Base-by-base conservation (phyloP, 371 early-diverging fungal genomes). In the Mortierella sp. region DNA sequence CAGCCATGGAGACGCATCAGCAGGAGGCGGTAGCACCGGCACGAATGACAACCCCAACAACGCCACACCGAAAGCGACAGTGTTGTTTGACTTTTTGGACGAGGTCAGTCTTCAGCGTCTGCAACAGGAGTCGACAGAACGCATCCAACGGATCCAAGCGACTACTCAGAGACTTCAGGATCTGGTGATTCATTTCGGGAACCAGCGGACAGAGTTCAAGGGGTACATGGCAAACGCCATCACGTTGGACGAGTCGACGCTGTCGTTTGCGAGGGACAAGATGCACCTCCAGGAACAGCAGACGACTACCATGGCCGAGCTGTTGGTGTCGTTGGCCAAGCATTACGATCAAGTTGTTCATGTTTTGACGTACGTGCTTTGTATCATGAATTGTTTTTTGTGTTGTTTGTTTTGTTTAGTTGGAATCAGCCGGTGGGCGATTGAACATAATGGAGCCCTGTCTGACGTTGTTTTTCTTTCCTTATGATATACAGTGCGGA, bases 291-390 rank as follows among this genome's bases (percentile, higher is more conserved):
- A 86, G 48, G 86, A 78, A 37, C 77, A 77, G 8, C 85, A 82
- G 40, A 85, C 85, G 1, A 77, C 70, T 4, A 72, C 76, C 1
- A 87, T 87, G 87, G 87, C 87, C 3, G 86, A 82, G 37, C 76
- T 77, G 4, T 61, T 87, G 11, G 73, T 85, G 19, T 81, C 86
- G 9, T 52, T 87, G 45, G 83, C 86, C 1, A 85, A 80, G 24
- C 86, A 87, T 53, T 85, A 86, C 41, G 86, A 85, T 45, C 86
- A 86, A 65, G 86, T 87, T 19, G 76, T 76, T 4, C 73, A 77
- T n/a, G 83, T 83, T 2, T 68, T 87, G 43, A 82, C 76, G 86
- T 86, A 80, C n/a, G 86, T 55, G 19, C 26, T 10, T 41, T 26
- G 5, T 34, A 39, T 3, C 37, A 31, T 48, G 50, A 39, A 24